Conservation (phyloP, 148 eudicot genomes). For the Rhododendron griersonianum region DNA sequence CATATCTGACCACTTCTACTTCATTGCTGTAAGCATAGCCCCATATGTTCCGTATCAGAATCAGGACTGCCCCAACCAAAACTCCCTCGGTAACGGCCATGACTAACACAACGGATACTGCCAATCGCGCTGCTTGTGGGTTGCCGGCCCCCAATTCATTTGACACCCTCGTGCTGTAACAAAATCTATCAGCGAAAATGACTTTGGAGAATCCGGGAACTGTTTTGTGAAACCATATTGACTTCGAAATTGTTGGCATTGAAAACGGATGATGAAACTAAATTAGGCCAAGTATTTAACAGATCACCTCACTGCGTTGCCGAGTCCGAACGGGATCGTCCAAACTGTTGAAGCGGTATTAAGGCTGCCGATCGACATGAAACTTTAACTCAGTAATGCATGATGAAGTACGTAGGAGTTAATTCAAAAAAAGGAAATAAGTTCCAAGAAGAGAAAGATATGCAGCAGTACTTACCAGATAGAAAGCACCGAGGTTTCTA, state of each 20-base stretch:
- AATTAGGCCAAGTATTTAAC: neutral
- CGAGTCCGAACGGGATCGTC: constrained; percentile 84
- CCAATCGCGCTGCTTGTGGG: constrained; percentile 51
- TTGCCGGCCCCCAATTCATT: constrained; percentile 72
- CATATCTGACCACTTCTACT: constrained; percentile 50
- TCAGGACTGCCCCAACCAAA: constrained; percentile 37
- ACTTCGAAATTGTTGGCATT: neutral
- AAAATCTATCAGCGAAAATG: neutral
- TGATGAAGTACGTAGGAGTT: neutral
- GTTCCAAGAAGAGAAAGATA: neutral
- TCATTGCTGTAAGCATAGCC: constrained; percentile 70
- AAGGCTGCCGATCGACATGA: constrained; percentile 35
- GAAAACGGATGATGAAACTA: neutral
- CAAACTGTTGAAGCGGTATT: constrained; percentile 64
- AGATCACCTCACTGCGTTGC: constrained; percentile 66
- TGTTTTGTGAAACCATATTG: neutral
- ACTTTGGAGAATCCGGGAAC: neutral
- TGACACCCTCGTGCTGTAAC: constrained; percentile 57
- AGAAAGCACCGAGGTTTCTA: constrained; percentile 88
- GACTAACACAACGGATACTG: constrained; percentile 46
- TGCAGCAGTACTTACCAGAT: constrained; percentile 35
- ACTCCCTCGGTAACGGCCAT: constrained; percentile 46
- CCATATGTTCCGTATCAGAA: constrained; percentile 59
- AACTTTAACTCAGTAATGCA: neutral
- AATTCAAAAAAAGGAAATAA: neutral